A percentile compares a stretch with the other conserved stretches of the same genome.
phyloP scores from a whole-genome alignment of 2,329 filamentous ascomycete genomes.

The Microascus cirrosus region DNA sequence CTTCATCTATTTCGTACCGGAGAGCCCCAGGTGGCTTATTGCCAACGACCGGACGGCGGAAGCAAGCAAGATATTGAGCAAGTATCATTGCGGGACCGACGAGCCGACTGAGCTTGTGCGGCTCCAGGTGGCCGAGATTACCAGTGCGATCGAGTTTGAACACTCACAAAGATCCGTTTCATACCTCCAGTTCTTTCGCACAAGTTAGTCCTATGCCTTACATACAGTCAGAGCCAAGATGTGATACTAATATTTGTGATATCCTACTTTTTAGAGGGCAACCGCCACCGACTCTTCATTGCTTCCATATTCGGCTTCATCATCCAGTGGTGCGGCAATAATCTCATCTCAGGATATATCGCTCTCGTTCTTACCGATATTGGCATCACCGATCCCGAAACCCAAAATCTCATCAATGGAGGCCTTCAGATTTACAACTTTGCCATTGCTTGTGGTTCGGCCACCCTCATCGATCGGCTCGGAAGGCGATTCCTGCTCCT shows the following conservation, averaged over 20 bases:
- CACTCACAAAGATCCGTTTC: too few species aligned
- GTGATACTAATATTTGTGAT: too few species aligned
- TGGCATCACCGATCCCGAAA: slow-evolving; percentile 21
- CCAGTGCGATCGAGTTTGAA: slow-evolving; percentile 13
- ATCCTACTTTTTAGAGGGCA: too few species aligned
- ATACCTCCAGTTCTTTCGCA: too few species aligned
- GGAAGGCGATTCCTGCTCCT: slow-evolving; percentile 38
- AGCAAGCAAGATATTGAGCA: slow-evolving; percentile 16
- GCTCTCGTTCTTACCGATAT: slow-evolving; percentile 20
- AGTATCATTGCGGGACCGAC: slow-evolving; percentile 31
- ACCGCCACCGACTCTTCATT: slow-evolving; percentile 15
- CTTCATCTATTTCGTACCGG: slow-evolving; percentile 13
- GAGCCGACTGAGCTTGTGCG: slow-evolving; percentile 11
- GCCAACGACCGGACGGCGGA: slow-evolving; percentile 1
- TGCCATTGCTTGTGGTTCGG: slow-evolving; percentile 26
- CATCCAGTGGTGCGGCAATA: slow-evolving; percentile 16
- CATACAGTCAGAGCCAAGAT: too few species aligned
- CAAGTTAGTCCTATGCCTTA: too few species aligned
- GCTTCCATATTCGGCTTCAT: slow-evolving; percentile 13
- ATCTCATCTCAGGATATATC: slow-evolving; percentile 25
- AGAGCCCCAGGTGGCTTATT: slow-evolving; percentile 12
- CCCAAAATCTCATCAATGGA: slow-evolving; percentile 26
- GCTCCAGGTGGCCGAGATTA: slow-evolving; percentile 18
- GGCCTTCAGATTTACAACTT: slow-evolving; percentile 22
- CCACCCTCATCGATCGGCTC: slow-evolving; percentile 32